Conservation (phyloP, 2,329 filamentous ascomycete genomes). For the Pestalotiopsis sp. region DNA sequence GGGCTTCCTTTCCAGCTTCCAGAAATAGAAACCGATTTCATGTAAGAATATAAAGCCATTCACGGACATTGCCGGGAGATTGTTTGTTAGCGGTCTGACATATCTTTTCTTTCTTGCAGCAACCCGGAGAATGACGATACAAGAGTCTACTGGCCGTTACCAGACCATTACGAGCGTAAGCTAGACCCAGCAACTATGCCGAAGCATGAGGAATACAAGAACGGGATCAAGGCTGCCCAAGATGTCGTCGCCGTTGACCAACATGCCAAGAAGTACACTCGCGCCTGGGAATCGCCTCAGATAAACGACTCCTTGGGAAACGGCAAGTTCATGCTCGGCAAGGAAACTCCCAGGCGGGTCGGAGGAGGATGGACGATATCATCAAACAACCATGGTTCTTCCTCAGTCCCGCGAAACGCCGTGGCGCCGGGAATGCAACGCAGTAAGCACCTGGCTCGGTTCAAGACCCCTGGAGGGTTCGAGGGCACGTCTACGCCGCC, state of each 20-base stretch:
- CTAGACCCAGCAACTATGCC: neutral
- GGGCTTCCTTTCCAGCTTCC: neutral
- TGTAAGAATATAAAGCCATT: neutral
- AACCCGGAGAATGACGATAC: neutral
- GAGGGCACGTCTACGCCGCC: neutral
- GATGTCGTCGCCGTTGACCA: neutral
- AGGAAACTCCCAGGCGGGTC: neutral
- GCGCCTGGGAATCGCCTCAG: neutral
- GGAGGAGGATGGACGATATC: neutral
- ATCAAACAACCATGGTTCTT: neutral
- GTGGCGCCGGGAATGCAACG: neutral
- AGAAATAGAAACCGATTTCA: neutral
- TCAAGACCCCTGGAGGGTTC: neutral
- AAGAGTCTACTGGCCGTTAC: neutral
- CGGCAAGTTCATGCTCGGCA: neutral
- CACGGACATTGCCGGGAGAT: neutral
- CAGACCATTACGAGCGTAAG: conserved; percentile 5
- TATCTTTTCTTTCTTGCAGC: neutral
- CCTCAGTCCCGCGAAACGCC: neutral
- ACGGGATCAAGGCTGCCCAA: neutral
- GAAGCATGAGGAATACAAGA: neutral
- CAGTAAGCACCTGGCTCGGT: neutral
- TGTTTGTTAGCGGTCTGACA: neutral
- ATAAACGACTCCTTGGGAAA: neutral
- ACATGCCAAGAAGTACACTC: neutral